phyloP scores from a whole-genome alignment of 306 rosid species.

The Citrullus amarus region DNA sequence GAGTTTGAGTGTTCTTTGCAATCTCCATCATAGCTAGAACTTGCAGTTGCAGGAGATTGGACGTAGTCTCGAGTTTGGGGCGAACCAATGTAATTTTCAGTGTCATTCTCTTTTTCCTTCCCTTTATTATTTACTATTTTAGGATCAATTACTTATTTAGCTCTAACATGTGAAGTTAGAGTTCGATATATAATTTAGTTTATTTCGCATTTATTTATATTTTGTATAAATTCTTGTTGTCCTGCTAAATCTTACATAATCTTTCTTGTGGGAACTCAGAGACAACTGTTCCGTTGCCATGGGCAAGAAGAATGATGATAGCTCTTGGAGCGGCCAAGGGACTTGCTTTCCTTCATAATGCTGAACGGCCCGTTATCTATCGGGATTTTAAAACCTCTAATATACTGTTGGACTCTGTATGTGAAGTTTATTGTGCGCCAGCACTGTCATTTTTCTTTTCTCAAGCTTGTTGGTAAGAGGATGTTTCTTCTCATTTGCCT shows the following conservation, averaged over 20 bases:
- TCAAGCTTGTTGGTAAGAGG: neutral
- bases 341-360: slow-evolving; percentile 94
- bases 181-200: too few relatives aligned
- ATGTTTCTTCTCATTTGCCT: slow-evolving; percentile 11
- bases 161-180: too few relatives aligned
- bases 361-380: slow-evolving; percentile 89
- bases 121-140: too few relatives aligned
- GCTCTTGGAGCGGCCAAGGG: slow-evolving; percentile 98
- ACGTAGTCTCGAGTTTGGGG: too few relatives aligned
- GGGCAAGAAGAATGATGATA: slow-evolving; percentile 90
- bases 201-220: too few relatives aligned
- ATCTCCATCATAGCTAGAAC: too few relatives aligned
- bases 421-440: slow-evolving; percentile 7
- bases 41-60: too few relatives aligned
- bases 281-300: slow-evolving; percentile 69
- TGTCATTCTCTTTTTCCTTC: too few relatives aligned
- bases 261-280: slow-evolving; percentile 44
- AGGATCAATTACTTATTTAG: too few relatives aligned
- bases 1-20: too few relatives aligned
- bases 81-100: too few relatives aligned
- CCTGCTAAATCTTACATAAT: slow-evolving; percentile 24
- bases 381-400: slow-evolving; percentile 95
- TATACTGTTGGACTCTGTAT: slow-evolving; percentile 86
- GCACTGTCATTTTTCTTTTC: neutral
- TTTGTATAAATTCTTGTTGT: neutral